Evolutionary conservation across 768 basidiomycete species (phyloP), one percentile per base, ranked within the genome.

Genomic region (Termitomyces sp.): DNA sequence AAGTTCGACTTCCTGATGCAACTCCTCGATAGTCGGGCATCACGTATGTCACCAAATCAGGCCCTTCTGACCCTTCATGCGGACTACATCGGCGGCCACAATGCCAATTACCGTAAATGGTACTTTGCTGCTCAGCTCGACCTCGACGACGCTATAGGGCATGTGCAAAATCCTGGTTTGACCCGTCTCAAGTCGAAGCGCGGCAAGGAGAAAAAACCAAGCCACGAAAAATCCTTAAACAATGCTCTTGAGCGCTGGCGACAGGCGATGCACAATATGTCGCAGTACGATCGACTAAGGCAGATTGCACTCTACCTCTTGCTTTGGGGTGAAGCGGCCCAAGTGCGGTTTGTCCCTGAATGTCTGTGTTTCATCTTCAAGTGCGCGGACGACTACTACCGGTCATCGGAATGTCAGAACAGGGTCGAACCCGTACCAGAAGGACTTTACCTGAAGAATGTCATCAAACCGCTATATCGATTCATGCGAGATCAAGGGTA

Each of bases 331-430:
- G 97, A 99, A 72, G 95, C 93, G 0, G 96, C 97, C 13, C 94
- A 98, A 68, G 94, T 98, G 41, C 88, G 97, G 14, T 98, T 98
- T 72, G 82, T 92, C 14, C 96, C 97, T 2, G 97, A 99, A 71
- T 95, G 93, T 66, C 76, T 99, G 46, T 98, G 94, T 75, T 99
- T 98, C 81, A 97, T 99, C 74, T 99, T 99, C 88, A 99, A 99
- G 75, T 98, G 97, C 68, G 97, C 97, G 14, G 97, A 99, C 69
- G 97, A 99, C 74, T 99, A 98, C 72, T 99, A 99, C 72, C 94
- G 97, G 26, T 94, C 91, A 4, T 87, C 96, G n/a, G 97, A 98
- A 66, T 99, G 97, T 65, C 97, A 99, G 72, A 91, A 84, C 69
- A 79, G 93, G 46, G 75, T 92, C 44, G 95, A 98, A 53, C 86